phyloP scores from a whole-genome alignment of 805 yeast genomes.

The Ogataea sp. region DNA sequence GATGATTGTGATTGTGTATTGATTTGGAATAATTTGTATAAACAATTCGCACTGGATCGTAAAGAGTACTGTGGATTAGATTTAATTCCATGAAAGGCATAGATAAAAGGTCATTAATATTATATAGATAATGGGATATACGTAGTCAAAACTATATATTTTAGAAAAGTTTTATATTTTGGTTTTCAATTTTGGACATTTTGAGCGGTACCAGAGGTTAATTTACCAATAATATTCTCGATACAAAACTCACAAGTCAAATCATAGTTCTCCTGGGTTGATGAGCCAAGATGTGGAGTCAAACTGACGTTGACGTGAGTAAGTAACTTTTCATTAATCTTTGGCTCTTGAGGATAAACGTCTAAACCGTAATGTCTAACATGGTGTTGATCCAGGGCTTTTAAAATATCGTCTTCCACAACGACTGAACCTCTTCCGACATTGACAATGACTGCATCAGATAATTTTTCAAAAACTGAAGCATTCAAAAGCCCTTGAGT shows the following conservation, averaged over 20 bases:
- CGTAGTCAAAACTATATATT: too few species aligned
- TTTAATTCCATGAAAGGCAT: conserved; percentile 3
- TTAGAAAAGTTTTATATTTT: not conserved
- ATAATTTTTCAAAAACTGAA: conserved; percentile 36
- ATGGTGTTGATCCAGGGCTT: conserved; percentile 51
- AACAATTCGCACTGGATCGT: conserved; percentile 11
- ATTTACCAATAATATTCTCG: conserved; percentile 41
- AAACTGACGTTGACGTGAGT: conserved; percentile 53
- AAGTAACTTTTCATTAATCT: conserved; percentile 38
- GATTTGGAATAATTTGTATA: conserved; percentile 25
- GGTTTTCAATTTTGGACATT: conserved; percentile 16
- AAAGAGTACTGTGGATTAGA: conserved; percentile 7
- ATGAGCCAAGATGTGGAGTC: conserved; percentile 69
- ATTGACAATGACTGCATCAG: conserved; percentile 53
- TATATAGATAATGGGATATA: too few species aligned
- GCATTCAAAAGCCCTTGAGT: conserved; percentile 49
- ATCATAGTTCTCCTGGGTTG: conserved; percentile 48
- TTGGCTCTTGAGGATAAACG: conserved; percentile 61
- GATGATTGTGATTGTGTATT: conserved; percentile 25
- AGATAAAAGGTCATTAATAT: too few species aligned
- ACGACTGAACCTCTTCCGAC: conserved; percentile 70
- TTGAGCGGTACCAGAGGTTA: conserved; percentile 24
- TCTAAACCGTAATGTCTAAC: conserved; percentile 65
- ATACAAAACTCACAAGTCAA: conserved; percentile 45
- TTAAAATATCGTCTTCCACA: conserved; percentile 57